These are phyloP conservation scores for Fusarium sp. DNA, from an alignment of 2,329 filamentous ascomycete genomes.

Conservation along the genomic window DNA sequence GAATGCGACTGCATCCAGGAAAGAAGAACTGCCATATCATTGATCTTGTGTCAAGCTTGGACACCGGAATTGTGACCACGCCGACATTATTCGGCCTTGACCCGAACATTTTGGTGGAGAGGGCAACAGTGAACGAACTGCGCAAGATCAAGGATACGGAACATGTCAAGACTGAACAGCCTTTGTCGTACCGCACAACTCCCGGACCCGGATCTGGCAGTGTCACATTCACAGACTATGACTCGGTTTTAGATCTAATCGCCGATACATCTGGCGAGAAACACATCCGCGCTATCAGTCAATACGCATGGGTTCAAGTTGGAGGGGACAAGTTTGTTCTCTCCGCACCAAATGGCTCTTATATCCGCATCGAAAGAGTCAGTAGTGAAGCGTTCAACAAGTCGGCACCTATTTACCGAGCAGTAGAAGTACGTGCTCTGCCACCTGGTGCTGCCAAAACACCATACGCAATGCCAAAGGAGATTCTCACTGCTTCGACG, in stretches of 20 bases:
- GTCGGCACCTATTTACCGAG: slow-evolving; percentile 52
- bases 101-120: slow-evolving; percentile 78
- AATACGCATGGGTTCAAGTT: slow-evolving; percentile 84
- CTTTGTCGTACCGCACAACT: slow-evolving; percentile 19
- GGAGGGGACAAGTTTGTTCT: slow-evolving; percentile 78
- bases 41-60: slow-evolving; percentile 90
- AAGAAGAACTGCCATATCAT: slow-evolving; percentile 95
- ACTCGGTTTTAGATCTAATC: slow-evolving; percentile 90
- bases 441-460: slow-evolving; percentile 59
- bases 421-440: slow-evolving; percentile 61
- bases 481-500: slow-evolving; percentile 72
- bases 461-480: slow-evolving; percentile 75
- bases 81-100: slow-evolving; percentile 95
- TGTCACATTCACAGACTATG: slow-evolving; percentile 89
- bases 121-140: slow-evolving; percentile 73
- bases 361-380: slow-evolving; percentile 63
- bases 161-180: slow-evolving; percentile 45
- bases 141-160: slow-evolving; percentile 61
- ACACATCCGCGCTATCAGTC: slow-evolving; percentile 81
- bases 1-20: slow-evolving; percentile 82
- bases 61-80: slow-evolving; percentile 86
- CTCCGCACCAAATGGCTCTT: slow-evolving; percentile 71
- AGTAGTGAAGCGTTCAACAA: slow-evolving; percentile 33
- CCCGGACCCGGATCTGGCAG: slow-evolving; percentile 49
- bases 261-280: slow-evolving; percentile 81